Conservation (phyloP, 1,284 basidiomycete genomes). For the Pisolithus thermaeus region DNA sequence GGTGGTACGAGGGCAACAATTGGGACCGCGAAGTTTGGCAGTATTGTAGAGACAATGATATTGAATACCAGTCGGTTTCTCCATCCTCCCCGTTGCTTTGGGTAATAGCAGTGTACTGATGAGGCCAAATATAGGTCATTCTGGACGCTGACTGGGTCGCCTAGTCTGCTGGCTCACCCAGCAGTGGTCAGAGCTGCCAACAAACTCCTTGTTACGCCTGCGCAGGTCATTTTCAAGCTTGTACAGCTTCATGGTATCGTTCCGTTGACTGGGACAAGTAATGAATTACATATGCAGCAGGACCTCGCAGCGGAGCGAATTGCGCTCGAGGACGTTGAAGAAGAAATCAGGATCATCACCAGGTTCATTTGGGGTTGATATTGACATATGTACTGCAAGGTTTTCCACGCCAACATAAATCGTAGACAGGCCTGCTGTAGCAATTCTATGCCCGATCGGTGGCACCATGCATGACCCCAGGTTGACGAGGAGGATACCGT, state of each 20-base stretch:
- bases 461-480: background rate
- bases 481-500: constrained; percentile 16
- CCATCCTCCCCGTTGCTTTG: background rate
- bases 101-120: constrained; percentile 1
- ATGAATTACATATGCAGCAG: constrained; percentile 57
- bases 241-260: constrained; percentile 55
- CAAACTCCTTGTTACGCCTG: constrained; percentile 46
- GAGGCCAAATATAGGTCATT: constrained; percentile 54
- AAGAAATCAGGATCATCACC: constrained; percentile 36
- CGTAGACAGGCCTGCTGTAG: background rate
- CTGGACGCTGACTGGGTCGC: constrained; percentile 80
- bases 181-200: constrained; percentile 42
- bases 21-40: constrained; percentile 63
- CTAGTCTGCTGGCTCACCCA: constrained; percentile 49
- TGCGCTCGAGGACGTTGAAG: constrained; percentile 34
- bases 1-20: constrained; percentile 75
- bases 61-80: constrained; percentile 65
- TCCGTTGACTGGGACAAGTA: constrained; percentile 62
- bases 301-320: constrained; percentile 47
- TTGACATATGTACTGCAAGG: background rate
- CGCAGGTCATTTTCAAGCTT: constrained; percentile 63
- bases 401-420: background rate
- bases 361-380: constrained; percentile 26
- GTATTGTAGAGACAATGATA: constrained; percentile 51
- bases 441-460: background rate